Percentiles rank a stretch among this genome's conserved stretches.
These are phyloP conservation scores for Blastocystis sp. DNA, from an alignment of 352 stramenopile species.

Conservation along the genomic window DNA sequence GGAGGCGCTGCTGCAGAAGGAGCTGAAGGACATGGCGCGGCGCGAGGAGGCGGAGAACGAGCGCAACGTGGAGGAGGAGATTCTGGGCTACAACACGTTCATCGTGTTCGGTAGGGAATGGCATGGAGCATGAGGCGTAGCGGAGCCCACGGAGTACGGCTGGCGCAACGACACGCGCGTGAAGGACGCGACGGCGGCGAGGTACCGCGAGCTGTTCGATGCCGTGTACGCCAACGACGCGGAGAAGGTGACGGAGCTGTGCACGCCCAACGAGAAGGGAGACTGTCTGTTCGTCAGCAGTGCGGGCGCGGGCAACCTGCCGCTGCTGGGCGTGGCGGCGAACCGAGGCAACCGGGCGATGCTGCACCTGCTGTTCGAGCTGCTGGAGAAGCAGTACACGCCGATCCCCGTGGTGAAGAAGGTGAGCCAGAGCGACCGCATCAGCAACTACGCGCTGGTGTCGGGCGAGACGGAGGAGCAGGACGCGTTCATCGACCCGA, in stretches of 20 bases:
- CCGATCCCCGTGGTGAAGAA: slow-evolving; percentile 38
- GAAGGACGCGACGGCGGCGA: background rate
- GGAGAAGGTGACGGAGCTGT: slow-evolving; percentile 3
- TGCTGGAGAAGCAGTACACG: slow-evolving; percentile 64
- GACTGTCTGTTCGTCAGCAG: background rate
- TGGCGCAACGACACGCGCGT: background rate
- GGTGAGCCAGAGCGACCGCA: background rate
- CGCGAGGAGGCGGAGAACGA: background rate
- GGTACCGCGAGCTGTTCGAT: slow-evolving; percentile 35
- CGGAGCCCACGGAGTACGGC: slow-evolving; percentile 10
- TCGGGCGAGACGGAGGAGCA: slow-evolving; percentile 24
- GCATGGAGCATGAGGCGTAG: background rate
- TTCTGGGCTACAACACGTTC: slow-evolving; percentile 7
- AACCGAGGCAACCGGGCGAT: slow-evolving; percentile 11
- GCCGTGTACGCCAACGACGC: slow-evolving; percentile 18
- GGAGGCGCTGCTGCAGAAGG: slow-evolving; percentile 3
- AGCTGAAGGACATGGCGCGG: background rate
- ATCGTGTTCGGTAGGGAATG: background rate
- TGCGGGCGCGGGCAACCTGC: background rate
- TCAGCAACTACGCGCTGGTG: slow-evolving; percentile 69
- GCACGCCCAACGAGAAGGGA: slow-evolving; percentile 22
- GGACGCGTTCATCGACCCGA: slow-evolving; percentile 54
- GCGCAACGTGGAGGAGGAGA: background rate
- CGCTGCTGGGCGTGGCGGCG: background rate
- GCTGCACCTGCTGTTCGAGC: slow-evolving; percentile 50